These are phyloP conservation scores for Boletus rex-veris DNA, from an alignment of 768 basidiomycete genomes.

Conservation along the genomic window DNA sequence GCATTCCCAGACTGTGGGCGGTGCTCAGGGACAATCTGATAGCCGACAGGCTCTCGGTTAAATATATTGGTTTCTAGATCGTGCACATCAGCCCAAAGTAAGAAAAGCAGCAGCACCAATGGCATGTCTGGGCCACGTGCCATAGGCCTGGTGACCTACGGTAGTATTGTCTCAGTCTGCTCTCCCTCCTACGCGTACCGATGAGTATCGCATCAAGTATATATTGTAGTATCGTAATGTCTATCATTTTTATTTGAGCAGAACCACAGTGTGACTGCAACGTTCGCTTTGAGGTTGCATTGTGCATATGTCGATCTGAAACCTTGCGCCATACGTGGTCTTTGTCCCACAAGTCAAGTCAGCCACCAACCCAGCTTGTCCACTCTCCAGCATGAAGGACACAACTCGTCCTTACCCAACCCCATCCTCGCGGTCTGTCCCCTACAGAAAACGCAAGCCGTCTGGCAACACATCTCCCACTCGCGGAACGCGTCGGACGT, in stretches of 20 bases:
- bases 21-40: not conserved
- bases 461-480: conserved; percentile 3
- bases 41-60: not conserved
- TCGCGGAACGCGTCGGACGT: conserved; percentile 11
- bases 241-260: too few relatives aligned
- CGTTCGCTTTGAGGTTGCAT: conserved; percentile 1
- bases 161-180: too few relatives aligned
- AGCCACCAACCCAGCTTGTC: conserved; percentile 15
- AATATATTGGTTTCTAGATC: not conserved
- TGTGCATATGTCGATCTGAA: not conserved
- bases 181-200: too few relatives aligned
- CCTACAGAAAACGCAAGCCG: conserved; percentile 18
- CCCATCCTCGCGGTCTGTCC: conserved; percentile 7
- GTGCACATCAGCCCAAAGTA: too few relatives aligned
- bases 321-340: not conserved
- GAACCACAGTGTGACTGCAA: not conserved
- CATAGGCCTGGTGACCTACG: too few relatives aligned
- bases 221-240: too few relatives aligned
- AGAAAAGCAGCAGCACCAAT: too few relatives aligned
- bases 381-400: conserved; percentile 24
- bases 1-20: too few relatives aligned
- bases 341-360: conserved; percentile 16
- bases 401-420: conserved; percentile 14
- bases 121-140: too few relatives aligned
- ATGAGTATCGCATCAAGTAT: too few relatives aligned